These are phyloP conservation scores for Fagopyrum esculentum DNA, from an alignment of 148 eudicot genomes.

Conservation along the genomic window DNA sequence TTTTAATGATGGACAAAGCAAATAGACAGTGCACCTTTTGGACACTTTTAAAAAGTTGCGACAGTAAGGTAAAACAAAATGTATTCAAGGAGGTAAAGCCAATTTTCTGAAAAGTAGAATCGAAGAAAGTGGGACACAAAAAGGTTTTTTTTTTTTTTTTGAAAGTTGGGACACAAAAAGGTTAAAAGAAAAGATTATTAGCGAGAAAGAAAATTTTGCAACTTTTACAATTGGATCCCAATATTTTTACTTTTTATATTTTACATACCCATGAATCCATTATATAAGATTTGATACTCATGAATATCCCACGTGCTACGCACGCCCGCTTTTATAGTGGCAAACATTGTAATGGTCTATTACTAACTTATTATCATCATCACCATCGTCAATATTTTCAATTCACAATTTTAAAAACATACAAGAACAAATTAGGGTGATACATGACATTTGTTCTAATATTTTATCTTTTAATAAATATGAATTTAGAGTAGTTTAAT, in stretches of 20 bases:
- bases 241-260: background rate
- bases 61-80: slow-evolving; percentile 5
- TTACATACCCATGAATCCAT: background rate
- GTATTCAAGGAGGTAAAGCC: slow-evolving; percentile 2
- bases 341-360: background rate
- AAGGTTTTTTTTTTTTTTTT: no score
- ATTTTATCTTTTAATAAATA: no score
- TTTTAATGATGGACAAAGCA: background rate
- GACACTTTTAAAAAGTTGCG: slow-evolving; percentile 8
- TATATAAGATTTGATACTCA: background rate
- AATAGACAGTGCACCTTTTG: background rate
- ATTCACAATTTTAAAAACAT: background rate
- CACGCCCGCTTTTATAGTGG: background rate
- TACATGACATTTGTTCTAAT: no score
- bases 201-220: background rate
- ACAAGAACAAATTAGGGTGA: no score
- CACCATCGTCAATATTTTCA: background rate
- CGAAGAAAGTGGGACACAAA: background rate
- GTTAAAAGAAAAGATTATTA: background rate
- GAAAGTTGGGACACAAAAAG: background rate
- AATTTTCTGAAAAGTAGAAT: background rate
- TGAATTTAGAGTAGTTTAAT: no score
- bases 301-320: slow-evolving; percentile 5
- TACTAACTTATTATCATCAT: background rate
- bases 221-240: slow-evolving; percentile 2